Evolutionary conservation across 2,329 filamentous ascomycete species (phyloP).

Genomic region (Sclerotinia glacialis): DNA sequence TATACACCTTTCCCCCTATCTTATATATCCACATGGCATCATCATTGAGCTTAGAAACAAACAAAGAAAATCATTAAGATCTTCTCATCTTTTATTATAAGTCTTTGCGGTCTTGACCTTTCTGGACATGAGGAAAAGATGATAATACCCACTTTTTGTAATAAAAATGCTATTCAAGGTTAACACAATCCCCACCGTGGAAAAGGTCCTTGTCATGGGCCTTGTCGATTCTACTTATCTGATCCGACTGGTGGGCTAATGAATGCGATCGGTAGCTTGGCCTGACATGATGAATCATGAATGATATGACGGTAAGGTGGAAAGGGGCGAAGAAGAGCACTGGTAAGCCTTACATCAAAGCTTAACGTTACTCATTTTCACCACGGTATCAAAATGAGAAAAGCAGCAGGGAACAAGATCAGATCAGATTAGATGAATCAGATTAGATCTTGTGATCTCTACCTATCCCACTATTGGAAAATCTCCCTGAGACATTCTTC

Average conservation of each 20-base stretch:
- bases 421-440: slow-evolving; percentile 11
- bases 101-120: background rate
- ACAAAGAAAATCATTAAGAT: no score
- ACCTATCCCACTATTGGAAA: no score
- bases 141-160: no score
- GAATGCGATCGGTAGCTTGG: background rate
- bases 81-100: no score
- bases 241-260: background rate
- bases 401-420: background rate
- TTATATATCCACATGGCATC: no score
- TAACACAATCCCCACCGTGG: background rate
- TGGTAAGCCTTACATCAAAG: background rate
- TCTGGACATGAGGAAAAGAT: no score
- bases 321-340: background rate
- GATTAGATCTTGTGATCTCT: background rate
- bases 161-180: background rate
- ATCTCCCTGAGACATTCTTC: background rate
- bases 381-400: no score
- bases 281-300: background rate
- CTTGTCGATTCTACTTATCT: slow-evolving; percentile 6
- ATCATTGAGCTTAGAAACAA: no score
- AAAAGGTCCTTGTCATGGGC: background rate
- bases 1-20: no score
- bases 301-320: background rate
- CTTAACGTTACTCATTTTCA: no score